phyloP scores from a whole-genome alignment of 2,329 filamentous ascomycete species.

The Epichloe bromicola region DNA sequence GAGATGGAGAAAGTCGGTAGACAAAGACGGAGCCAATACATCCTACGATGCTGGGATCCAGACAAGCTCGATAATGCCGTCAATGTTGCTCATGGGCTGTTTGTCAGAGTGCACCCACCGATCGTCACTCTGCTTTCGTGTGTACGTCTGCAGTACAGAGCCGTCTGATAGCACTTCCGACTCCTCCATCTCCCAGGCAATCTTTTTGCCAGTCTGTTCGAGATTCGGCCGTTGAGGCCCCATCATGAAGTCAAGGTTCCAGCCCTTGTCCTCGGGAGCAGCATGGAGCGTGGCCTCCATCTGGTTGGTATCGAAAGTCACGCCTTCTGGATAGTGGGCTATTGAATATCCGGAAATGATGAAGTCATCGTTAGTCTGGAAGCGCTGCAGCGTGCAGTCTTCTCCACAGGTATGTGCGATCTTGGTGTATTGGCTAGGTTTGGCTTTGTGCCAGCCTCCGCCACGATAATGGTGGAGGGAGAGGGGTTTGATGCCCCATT shows the following conservation, averaged over 20 bases:
- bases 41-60: conserved; percentile 31
- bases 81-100: conserved; percentile 36
- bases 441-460: conserved; percentile 41
- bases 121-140: conserved; percentile 37
- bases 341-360: conserved; percentile 48
- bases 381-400: conserved; percentile 46
- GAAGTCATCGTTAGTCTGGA: conserved; percentile 39
- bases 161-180: conserved; percentile 33
- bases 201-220: conserved; percentile 35
- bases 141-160: conserved; percentile 39
- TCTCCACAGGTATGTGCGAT: conserved; percentile 46
- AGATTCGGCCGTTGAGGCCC: conserved; percentile 35
- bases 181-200: conserved; percentile 41
- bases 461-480: conserved; percentile 54
- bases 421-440: conserved; percentile 42
- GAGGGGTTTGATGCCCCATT: conserved; percentile 45
- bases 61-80: conserved; percentile 43
- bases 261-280: conserved; percentile 33
- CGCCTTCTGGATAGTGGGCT: conserved; percentile 39
- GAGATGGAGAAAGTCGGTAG: neutral
- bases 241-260: conserved; percentile 38
- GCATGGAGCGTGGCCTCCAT: conserved; percentile 40
- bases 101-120: conserved; percentile 36
- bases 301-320: conserved; percentile 35
- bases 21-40: neutral